Evolutionary conservation across 257 asterid genomes (phyloP), one percentile per base, ranked within the genome.

Genomic region (Prunella vulgaris): DNA sequence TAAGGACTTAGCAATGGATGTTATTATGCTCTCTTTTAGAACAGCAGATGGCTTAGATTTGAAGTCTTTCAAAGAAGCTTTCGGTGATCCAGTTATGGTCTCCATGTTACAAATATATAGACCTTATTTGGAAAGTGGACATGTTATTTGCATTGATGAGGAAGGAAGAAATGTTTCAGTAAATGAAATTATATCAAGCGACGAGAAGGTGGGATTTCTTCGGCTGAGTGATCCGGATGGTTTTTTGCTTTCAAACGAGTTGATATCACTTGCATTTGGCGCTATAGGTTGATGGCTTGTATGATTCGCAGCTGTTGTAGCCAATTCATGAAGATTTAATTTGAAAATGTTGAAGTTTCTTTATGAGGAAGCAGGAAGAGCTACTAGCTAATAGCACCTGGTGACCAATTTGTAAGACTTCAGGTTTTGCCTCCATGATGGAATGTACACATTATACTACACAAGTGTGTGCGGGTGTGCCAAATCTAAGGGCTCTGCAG

Each of bases 151-250:
- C 70, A 79, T 82, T 46, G 93, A 93, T 60, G 82, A 78, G 65
- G 70, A 73, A 75, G 71, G 92, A 58, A 81, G 80, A 75, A 61
- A 56, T 18, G 74, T 90, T 12, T 46, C 74, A 24, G 73, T 66
- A 4, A 87, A 83, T 76, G 90, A 83, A 71, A 67, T 80, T 58
- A 54, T 64, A 30, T 60, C 76, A 76, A 67, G 69, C 63, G 40
- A 62, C 27, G 82, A 83, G 72, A 79, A 64, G 53, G 67, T 76
- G 60, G 86, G 81, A 6, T 88, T 68, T 78, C 81, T 93, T 56
- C 81, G 95, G 24, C 84, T 90, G 5, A 85, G 96, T 62, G 99
- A 93, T 77, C 98, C 99, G 0, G 96, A 90, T 74, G 96, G 97
- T 42, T 93, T 91, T 71, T 61, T 94, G 66, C 83, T 94, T 59